Base-by-base conservation (phyloP, 2,329 filamentous ascomycete species). In the Penicillium sp. region DNA sequence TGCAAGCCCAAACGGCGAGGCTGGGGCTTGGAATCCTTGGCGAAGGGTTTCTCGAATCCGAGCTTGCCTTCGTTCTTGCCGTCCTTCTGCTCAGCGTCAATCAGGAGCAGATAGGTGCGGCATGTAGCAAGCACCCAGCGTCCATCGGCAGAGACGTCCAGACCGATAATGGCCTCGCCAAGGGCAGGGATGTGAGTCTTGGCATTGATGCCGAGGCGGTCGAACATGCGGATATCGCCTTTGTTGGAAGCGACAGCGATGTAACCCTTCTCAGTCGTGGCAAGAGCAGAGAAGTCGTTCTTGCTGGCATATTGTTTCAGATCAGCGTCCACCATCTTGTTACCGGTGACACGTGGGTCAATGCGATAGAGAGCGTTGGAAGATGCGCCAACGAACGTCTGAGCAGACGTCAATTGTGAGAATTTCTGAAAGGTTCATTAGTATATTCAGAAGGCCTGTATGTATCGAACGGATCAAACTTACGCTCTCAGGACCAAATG, bases 1-100 rank as follows among this genome's bases (percentile, higher is more conserved):
- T 88, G 92, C 34, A 99, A 81, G 12, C 87, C 90, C 10, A 99
- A 84, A 62, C 94, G 90, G 49, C 90, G 88, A 33, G 94, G 94
- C 65, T 95, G 90, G 2, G 94, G 94, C 74, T 99, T 99, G 18
- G 86, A 83, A 69, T 96, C 92, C 61, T 95, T 95, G 3, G 89
- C 86, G 66, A 99, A 99, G 0, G 90, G 80, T 70, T 89, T 92
- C 74, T 99, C 92, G 68, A 99, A 99, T 2, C 94, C 94, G n/a
- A 99, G 86, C 74, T 96, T 96, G 68, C 94, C 94, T 68, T 94
- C 90, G 60, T 97, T 95, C 80, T 96, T 97, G 70, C 94, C 94
- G 1, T 86, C 83, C 68, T 94, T 91, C 68, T 99, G 94, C 63
- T 93, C 75, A 0, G 91, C 85, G 67, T 99, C 94, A 58, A 99